Conservation (phyloP, 805 yeast genomes). For the Yamadazyma nakazawae region DNA sequence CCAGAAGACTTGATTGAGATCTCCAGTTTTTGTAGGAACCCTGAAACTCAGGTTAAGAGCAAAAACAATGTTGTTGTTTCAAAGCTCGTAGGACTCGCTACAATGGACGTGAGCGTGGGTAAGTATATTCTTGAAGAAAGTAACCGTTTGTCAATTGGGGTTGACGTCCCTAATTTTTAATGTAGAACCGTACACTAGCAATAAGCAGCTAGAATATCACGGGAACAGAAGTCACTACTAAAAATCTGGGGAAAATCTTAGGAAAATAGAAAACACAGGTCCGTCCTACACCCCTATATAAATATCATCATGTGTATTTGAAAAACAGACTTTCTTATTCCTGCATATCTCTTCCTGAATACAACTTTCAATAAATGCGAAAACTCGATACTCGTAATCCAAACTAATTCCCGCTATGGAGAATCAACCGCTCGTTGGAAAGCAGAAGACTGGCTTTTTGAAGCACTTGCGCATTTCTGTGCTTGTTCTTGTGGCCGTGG, state of each 20-base stretch:
- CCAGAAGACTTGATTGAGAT: slow-evolving; percentile 43
- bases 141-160: not conserved
- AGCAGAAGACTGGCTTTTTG: not conserved
- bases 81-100: slow-evolving; percentile 60
- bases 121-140: slow-evolving; percentile 28
- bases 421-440: not conserved
- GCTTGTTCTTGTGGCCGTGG: not conserved
- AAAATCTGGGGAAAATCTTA: no score
- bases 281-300: not conserved
- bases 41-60: not conserved
- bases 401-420: not conserved
- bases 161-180: slow-evolving; percentile 3
- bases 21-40: slow-evolving; percentile 32
- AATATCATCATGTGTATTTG: no score
- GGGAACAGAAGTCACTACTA: no score
- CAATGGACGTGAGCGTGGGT: slow-evolving; percentile 61
- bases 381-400: not conserved
- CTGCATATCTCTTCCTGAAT: no score
- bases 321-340: no score
- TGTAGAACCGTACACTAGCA: not conserved
- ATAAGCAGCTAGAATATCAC: not conserved
- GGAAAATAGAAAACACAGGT: no score
- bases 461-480: slow-evolving; percentile 1
- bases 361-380: not conserved
- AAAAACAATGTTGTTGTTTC: slow-evolving; percentile 37